A percentile compares a stretch with the other conserved stretches of the same genome.
phyloP scores from a whole-genome alignment of 768 basidiomycete genomes.

The Naganishia friedmannii region DNA sequence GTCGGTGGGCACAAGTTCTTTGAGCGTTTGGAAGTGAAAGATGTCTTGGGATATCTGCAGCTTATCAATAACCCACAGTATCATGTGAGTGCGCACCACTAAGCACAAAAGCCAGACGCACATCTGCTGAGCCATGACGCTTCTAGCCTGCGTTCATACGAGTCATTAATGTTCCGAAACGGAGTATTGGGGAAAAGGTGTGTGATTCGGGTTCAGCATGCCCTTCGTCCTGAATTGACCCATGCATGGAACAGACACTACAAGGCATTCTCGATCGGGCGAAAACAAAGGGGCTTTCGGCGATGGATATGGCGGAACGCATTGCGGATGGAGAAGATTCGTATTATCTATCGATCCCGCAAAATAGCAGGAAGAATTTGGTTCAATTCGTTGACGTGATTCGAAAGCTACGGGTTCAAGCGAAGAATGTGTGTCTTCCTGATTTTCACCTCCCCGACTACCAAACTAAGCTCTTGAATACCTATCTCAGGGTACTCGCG shows the following conservation, averaged over 20 bases:
- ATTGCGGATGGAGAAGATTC: slow-evolving; percentile 61
- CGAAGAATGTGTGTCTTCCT: slow-evolving; percentile 56
- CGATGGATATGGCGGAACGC: slow-evolving; percentile 62
- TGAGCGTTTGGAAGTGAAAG: slow-evolving; percentile 77
- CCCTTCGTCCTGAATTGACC: background rate
- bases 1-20: slow-evolving; percentile 83
- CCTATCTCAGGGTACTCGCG: slow-evolving; percentile 59
- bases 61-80: slow-evolving; percentile 65
- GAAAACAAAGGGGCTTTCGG: slow-evolving; percentile 58
- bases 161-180: slow-evolving; percentile 68
- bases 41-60: slow-evolving; percentile 76
- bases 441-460: background rate
- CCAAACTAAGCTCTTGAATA: background rate
- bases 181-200: slow-evolving; percentile 77
- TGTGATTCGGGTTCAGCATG: slow-evolving; percentile 1
- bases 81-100: slow-evolving; percentile 35
- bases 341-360: slow-evolving; percentile 64
- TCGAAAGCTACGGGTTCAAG: slow-evolving; percentile 58
- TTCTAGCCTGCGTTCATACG: slow-evolving; percentile 67
- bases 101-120: background rate
- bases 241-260: slow-evolving; percentile 58
- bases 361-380: slow-evolving; percentile 61
- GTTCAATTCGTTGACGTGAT: slow-evolving; percentile 63
- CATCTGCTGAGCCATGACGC: slow-evolving; percentile 45
- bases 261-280: slow-evolving; percentile 61